Percentiles rank a stretch among this genome's conserved stretches.
Conservation (phyloP, 305 asterid genomes). For the Fraxinus paxiana region DNA sequence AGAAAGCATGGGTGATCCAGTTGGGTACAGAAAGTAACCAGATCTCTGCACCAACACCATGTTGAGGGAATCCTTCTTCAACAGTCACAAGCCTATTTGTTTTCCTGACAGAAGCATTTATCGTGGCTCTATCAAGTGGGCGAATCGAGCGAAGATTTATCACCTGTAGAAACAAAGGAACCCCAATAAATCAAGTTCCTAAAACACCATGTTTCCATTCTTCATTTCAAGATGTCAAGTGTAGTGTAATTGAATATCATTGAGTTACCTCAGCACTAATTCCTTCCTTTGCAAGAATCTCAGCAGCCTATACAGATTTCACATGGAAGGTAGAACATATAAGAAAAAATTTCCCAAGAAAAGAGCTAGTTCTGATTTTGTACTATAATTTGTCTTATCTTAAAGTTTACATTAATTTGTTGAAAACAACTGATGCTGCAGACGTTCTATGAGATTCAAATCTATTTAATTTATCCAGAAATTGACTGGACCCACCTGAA, state of each 20-base stretch:
- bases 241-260: neutral
- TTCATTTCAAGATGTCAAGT: neutral
- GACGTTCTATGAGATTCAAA: neutral
- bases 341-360: neutral
- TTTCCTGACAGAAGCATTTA: constrained; percentile 78
- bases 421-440: neutral
- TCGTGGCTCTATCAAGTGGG: constrained; percentile 78
- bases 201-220: neutral
- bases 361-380: neutral
- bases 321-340: neutral
- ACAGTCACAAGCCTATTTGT: constrained; percentile 77
- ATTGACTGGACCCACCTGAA: constrained; percentile 33
- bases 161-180: constrained; percentile 41
- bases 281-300: constrained; percentile 71
- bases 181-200: neutral
- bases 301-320: constrained; percentile 60
- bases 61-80: constrained; percentile 88
- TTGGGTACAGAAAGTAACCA: constrained; percentile 38
- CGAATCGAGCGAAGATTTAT: constrained; percentile 83
- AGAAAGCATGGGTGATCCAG: neutral
- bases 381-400: neutral
- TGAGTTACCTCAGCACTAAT: constrained; percentile 69
- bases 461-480: neutral
- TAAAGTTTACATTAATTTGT: neutral
- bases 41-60: constrained; percentile 84